phyloP scores from a whole-genome alignment of 2,329 filamentous ascomycete species.

The Sporothrix phasma region DNA sequence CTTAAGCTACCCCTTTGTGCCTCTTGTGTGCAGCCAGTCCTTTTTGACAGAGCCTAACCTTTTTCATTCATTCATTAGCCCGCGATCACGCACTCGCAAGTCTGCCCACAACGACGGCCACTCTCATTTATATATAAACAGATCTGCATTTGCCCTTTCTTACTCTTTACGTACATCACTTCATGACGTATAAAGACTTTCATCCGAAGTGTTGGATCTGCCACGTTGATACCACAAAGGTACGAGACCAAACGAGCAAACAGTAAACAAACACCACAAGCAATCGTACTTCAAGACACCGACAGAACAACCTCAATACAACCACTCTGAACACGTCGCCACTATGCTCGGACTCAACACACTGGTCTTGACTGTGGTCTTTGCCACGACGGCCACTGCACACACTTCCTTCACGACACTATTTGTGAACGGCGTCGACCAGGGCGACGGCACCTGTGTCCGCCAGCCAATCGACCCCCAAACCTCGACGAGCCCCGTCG shows the following conservation, averaged over 20 bases:
- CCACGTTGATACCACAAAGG: background rate
- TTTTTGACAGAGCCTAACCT: background rate
- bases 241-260: background rate
- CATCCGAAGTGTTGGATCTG: background rate
- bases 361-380: slow-evolving; percentile 28
- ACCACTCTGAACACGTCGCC: background rate
- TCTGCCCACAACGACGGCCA: too few relatives aligned
- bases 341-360: slow-evolving; percentile 27
- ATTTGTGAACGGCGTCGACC: slow-evolving; percentile 49
- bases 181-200: background rate
- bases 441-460: slow-evolving; percentile 63
- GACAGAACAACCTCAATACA: background rate
- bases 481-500: slow-evolving; percentile 48
- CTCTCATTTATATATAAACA: background rate
- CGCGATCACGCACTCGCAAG: too few relatives aligned
- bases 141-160: too few relatives aligned
- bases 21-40: background rate
- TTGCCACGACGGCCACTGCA: slow-evolving; percentile 33
- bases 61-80: background rate
- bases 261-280: background rate
- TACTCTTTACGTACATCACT: too few relatives aligned
- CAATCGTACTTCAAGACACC: background rate
- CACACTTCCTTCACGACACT: slow-evolving; percentile 58
- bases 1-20: background rate
- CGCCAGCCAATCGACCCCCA: slow-evolving; percentile 49